A percentile compares a stretch with the other conserved stretches of the same genome.
phyloP scores from a whole-genome alignment of 2,329 filamentous ascomycete species.

The Phaeophleospora eucalypticola region DNA sequence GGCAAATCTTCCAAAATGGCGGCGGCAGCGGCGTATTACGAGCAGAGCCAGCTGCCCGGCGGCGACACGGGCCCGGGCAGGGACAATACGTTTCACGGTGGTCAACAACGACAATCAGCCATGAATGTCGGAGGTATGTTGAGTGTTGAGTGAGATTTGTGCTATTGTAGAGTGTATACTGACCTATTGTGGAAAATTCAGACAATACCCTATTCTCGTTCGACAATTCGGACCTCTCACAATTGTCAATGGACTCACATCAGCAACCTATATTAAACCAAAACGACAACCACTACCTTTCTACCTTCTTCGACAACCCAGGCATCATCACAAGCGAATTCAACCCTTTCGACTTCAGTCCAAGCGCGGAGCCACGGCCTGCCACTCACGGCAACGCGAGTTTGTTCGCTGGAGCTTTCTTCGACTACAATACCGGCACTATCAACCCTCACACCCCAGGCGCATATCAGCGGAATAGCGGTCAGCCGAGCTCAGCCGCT shows the following conservation, averaged over 20 bases:
- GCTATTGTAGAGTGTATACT: background rate
- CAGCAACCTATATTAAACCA: constrained; percentile 4
- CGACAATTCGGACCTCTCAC: background rate
- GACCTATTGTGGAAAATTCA: background rate
- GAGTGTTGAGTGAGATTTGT: too few species aligned
- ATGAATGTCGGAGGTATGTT: background rate
- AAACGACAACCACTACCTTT: constrained; percentile 6
- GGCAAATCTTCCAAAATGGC: constrained; percentile 1
- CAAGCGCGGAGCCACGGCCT: background rate
- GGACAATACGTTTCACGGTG: constrained; percentile 3
- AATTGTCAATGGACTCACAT: background rate
- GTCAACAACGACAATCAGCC: background rate
- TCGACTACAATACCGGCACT: constrained; percentile 1
- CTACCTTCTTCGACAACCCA: constrained; percentile 9
- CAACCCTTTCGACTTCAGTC: constrained; percentile 1
- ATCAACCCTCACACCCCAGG: background rate
- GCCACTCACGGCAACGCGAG: background rate
- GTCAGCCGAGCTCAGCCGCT: background rate
- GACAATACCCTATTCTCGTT: background rate
- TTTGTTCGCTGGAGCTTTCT: background rate
- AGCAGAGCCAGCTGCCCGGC: constrained; percentile 1
- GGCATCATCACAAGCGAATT: background rate
- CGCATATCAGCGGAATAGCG: background rate
- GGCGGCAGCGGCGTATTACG: constrained; percentile 4
- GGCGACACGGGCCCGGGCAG: background rate